Evolutionary conservation across 2,329 filamentous ascomycete genomes (phyloP), one percentile per base, ranked within the genome.

Genomic region (Pestalotiopsis sp.): DNA sequence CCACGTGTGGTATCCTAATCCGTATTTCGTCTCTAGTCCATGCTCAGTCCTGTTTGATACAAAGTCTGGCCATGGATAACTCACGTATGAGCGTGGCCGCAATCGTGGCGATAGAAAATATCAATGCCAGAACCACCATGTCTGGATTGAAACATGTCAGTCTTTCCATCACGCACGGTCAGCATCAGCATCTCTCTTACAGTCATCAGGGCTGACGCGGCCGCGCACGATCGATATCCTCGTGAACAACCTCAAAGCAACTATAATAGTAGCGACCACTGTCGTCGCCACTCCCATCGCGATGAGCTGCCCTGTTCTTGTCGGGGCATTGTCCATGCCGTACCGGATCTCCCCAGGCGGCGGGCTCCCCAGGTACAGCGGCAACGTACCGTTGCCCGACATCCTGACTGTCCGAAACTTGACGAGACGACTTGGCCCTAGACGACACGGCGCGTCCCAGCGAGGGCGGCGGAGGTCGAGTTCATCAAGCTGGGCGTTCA

Each of bases 1-100:
- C 66, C 66, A 68, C 30, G 55, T 65, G 30, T 68, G 66, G 17
- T 68, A 68, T 11, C 22, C 30, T 22, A 68, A 52, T 13, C 66
- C 66, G 30, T 68, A 62, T 0, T 61, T 30, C 30, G 40, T 35
- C 38, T 68, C 66, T 68, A 26, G 4, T 4, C 10, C 11, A 40
- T 52, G n/a, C 7, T 62, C 9, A 44, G 20, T 22, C 17, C 30
- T n/a, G 14, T 26, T 20, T 14, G 4, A 22, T 14, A 13, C 10
- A 20, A 62, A 22, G 6, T 11, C 26, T 14, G 13, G 11, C 7
- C 4, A 3, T 35, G 62, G 22, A 4, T 10, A 3, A 64, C 62
- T 48, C 30, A 64, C 62, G 62, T 52, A 24, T 48, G 44, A 40
- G 39, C 9, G 39, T 48, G n/a, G 40, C 38, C 1, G 30, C 62